Conservation (phyloP, 1,139 yeast genomes). For the Hemisphaericaspora lyxosophila region DNA sequence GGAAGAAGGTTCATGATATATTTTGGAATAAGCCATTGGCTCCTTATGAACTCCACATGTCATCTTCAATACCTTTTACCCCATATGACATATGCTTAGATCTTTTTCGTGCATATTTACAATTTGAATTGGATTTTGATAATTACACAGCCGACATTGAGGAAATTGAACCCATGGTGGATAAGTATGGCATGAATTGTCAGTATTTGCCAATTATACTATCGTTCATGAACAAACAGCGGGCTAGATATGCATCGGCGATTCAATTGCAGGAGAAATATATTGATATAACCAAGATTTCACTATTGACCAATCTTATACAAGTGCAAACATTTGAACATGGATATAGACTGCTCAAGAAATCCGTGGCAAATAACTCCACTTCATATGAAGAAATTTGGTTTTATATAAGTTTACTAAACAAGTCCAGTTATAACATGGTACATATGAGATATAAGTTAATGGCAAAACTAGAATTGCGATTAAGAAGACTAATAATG, state of each 20-base stretch:
- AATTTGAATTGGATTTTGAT: constrained; percentile 1
- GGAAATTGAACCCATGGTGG: neutral
- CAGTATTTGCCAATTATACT: neutral
- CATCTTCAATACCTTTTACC: neutral
- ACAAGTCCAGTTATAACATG: constrained; percentile 8
- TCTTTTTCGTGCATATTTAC: neutral
- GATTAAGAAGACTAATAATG: constrained; percentile 1
- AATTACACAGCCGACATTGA: neutral
- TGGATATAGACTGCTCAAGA: constrained; percentile 14
- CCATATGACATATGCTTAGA: neutral
- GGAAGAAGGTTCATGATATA: constrained; percentile 11
- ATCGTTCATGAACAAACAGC: neutral
- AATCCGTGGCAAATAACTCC: neutral
- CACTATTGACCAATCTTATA: constrained; percentile 12
- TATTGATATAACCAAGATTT: constrained; percentile 5
- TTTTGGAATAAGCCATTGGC: neutral
- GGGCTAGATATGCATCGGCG: neutral
- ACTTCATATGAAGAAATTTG: constrained; percentile 24
- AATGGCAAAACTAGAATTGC: neutral
- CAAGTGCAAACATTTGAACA: constrained; percentile 16
- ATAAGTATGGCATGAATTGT: neutral
- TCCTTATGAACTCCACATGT: neutral
- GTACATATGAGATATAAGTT: constrained; percentile 4
- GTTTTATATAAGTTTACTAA: constrained; percentile 16
- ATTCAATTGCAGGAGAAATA: neutral